These are phyloP conservation scores for Torrubiellomyces zombiae DNA, from an alignment of 2,329 filamentous ascomycete species.

Conservation along the genomic window DNA sequence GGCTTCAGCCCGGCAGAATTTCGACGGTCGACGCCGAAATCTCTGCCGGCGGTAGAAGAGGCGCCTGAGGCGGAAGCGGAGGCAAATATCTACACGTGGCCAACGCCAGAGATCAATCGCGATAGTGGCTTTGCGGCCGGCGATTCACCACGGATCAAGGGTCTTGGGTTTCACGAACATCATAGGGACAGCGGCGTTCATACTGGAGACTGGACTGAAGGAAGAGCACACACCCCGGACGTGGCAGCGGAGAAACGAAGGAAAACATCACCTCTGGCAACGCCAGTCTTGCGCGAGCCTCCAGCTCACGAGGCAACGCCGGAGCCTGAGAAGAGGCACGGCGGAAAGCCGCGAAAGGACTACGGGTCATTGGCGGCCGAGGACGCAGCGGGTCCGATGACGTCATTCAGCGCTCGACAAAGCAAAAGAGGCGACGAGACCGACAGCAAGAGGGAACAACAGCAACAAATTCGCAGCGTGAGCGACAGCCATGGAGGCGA, in stretches of 20 bases:
- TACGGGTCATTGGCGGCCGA: constrained; percentile 13
- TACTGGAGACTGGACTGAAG: constrained; percentile 29
- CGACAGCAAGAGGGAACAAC: not conserved
- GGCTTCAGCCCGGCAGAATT: too few relatives aligned
- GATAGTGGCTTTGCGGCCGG: constrained; percentile 18
- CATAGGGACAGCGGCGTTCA: constrained; percentile 41
- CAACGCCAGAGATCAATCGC: constrained; percentile 20
- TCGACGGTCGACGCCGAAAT: constrained; percentile 24
- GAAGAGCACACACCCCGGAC: constrained; percentile 13
- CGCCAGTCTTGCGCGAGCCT: constrained; percentile 24
- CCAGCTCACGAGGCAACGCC: constrained; percentile 18
- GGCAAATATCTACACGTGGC: constrained; percentile 7
- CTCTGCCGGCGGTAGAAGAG: constrained; percentile 36
- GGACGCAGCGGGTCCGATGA: not conserved
- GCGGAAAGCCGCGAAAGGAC: constrained; percentile 9
- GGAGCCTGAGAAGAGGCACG: constrained; percentile 27
- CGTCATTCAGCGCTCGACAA: not conserved
- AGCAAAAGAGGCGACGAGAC: constrained; percentile 1
- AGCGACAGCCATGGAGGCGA: constrained; percentile 4
- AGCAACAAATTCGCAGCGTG: constrained; percentile 8
- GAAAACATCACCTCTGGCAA: constrained; percentile 17
- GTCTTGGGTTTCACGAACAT: constrained; percentile 15
- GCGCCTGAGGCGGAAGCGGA: constrained; percentile 27
- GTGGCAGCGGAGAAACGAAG: constrained; percentile 11
- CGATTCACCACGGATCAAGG: constrained; percentile 19